phyloP scores from a whole-genome alignment of 257 asterid genomes.

The Leptodermis oblonga region DNA sequence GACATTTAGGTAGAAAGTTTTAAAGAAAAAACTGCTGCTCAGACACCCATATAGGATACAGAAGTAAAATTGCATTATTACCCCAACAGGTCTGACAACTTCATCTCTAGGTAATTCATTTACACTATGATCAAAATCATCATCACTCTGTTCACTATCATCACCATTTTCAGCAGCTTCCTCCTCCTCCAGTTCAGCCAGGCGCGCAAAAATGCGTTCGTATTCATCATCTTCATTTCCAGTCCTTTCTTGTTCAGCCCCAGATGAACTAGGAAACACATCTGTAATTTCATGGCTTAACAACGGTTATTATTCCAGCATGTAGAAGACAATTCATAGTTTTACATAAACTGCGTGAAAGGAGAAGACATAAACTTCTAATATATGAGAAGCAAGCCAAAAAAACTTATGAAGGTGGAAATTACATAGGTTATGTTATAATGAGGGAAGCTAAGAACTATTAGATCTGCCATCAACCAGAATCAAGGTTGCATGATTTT shows the following conservation, averaged over 20 bases:
- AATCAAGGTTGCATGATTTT: neutral
- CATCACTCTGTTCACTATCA: slow-evolving; percentile 33
- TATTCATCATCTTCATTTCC: slow-evolving; percentile 59
- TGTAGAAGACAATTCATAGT: neutral
- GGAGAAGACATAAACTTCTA: neutral
- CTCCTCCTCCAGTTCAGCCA: slow-evolving; percentile 84
- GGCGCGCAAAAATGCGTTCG: slow-evolving; percentile 44
- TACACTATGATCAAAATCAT: slow-evolving; percentile 23
- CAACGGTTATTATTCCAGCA: neutral
- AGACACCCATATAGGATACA: too few relatives aligned
- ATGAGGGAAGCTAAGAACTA: neutral
- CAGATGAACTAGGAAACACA: slow-evolving; percentile 19
- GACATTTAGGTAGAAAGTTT: neutral
- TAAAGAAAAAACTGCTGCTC: neutral
- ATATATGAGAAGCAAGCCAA: neutral
- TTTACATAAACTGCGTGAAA: neutral
- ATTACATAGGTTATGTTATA: neutral
- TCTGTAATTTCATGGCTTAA: slow-evolving; percentile 27
- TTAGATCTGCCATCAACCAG: neutral
- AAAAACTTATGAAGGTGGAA: neutral
- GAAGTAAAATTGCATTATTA: slow-evolving; percentile 11
- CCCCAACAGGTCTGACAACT: slow-evolving; percentile 43
- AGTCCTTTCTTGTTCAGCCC: slow-evolving; percentile 28
- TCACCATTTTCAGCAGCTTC: slow-evolving; percentile 60
- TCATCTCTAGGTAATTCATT: slow-evolving; percentile 21